Evolutionary conservation across 73 alveolate genomes (phyloP), one percentile per base, ranked within the genome.

Genomic region (Urostyla sp.): DNA sequence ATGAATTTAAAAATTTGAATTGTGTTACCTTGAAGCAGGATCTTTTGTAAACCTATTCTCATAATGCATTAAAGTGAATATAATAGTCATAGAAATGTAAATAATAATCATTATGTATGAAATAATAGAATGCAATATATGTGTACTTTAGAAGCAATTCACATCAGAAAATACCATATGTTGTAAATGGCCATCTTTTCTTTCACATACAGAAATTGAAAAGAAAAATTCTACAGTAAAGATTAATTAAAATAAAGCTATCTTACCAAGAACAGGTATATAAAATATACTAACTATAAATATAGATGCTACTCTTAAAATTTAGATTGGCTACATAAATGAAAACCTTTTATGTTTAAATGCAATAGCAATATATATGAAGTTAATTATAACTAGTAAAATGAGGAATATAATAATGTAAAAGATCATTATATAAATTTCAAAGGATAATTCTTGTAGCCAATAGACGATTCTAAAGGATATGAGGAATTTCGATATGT

Each of bases 281-380:
- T 58, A 87, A 23, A 87, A 49, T 0, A 87, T 80, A 28, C 90
- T 87, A 36, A 63, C 84, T 0, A 87, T 76, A 11, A 63, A 66
- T 21, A 82, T 54, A 24, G 88, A 57, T 3, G 79, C 90, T 13
- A 76, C 57, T 38, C 86, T 87, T 34, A 87, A 69, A 28, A 87
- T 49, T 50, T 80, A 50, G 30, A 87, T 36, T 24, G 94, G 94
- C 94, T 87, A 57, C 75, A 72, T 87, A 20, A 75, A 76, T 21
- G 78, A 46, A 46, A 87, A 80, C 53, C 58, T 80, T 55, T 80
- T 87, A 40, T 80, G 66, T 13, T 78, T 66, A 55, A 87, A 87
- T 16, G 91, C 66, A 44, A 79, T 79, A 21, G 91, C 74, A 30
- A 87, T 90, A 34, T 87, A 87, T n/a, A 87, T 31, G 54, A 87